Conservation (phyloP, 2,329 filamentous ascomycete species). For the Raffaelea arxii region DNA sequence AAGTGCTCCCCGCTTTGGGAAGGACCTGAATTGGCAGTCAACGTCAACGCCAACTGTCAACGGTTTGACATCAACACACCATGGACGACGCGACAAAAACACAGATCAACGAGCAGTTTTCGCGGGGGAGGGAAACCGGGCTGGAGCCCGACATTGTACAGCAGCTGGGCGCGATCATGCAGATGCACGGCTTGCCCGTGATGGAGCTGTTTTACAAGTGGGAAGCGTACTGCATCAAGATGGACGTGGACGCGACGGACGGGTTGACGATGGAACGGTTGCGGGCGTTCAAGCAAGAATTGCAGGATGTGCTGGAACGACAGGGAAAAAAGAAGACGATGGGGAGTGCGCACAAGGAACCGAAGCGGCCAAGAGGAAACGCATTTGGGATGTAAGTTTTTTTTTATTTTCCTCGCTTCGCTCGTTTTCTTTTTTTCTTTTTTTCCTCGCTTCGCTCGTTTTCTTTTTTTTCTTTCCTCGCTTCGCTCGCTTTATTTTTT, state of each 20-base stretch:
- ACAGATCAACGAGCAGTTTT: constrained; percentile 43
- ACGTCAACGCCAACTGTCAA: background rate
- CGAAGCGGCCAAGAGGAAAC: constrained; percentile 62
- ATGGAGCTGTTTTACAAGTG: constrained; percentile 97
- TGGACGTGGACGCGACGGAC: constrained; percentile 70
- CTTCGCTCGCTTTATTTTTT: no score
- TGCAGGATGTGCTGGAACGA: constrained; percentile 70
- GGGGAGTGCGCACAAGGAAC: constrained; percentile 2
- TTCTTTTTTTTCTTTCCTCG: no score
- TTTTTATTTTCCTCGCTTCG: background rate
- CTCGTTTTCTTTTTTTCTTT: no score
- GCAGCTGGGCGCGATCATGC: constrained; percentile 79
- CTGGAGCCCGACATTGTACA: constrained; percentile 68
- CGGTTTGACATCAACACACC: no score
- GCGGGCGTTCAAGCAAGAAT: constrained; percentile 72
- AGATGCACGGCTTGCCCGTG: constrained; percentile 67
- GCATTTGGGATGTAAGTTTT: constrained; percentile 17
- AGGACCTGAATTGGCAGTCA: no score
- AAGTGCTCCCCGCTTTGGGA: no score
- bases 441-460: no score
- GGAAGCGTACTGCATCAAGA: constrained; percentile 95
- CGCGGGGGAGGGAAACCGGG: constrained; percentile 34
- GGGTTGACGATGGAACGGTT: constrained; percentile 52
- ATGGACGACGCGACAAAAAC: constrained; percentile 30
- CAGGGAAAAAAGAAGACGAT: no score